A percentile compares a stretch with the other conserved stretches of the same genome.
These are phyloP conservation scores for Austroboletus sp. DNA, from an alignment of 1,284 basidiomycete species.

Conservation along the genomic window DNA sequence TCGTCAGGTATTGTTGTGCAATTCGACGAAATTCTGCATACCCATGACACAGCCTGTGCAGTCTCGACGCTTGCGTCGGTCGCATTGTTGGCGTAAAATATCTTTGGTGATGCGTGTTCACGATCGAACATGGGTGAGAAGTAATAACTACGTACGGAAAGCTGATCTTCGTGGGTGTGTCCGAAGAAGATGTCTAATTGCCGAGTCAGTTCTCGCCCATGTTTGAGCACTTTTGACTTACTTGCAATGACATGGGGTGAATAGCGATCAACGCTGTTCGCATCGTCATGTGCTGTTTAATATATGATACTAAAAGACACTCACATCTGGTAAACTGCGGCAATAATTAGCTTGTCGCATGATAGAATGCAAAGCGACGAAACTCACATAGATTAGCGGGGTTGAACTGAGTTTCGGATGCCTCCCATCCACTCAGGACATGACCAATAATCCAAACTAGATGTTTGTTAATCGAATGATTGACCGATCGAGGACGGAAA, in stretches of 20 bases:
- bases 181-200: conserved; percentile 64
- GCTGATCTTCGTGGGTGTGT: conserved; percentile 75
- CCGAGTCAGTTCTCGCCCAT: conserved; percentile 1
- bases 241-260: conserved; percentile 72
- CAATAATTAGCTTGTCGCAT: neutral
- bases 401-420: conserved; percentile 50
- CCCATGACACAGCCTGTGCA: conserved; percentile 53
- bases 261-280: conserved; percentile 66
- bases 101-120: conserved; percentile 12
- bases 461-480: neutral
- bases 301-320: conserved; percentile 7
- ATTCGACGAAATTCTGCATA: conserved; percentile 13
- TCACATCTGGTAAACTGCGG: conserved; percentile 63
- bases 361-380: neutral
- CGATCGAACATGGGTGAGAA: no score
- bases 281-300: neutral
- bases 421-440: conserved; percentile 68
- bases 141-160: conserved; percentile 41
- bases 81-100: conserved; percentile 43
- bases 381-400: conserved; percentile 61
- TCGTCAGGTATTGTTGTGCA: neutral
- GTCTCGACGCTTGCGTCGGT: conserved; percentile 46
- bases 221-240: conserved; percentile 28
- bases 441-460: conserved; percentile 75
- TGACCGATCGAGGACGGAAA: neutral